These are phyloP conservation scores for Sphaerulina vaccinii DNA, from an alignment of 2,329 filamentous ascomycete species.

Conservation along the genomic window DNA sequence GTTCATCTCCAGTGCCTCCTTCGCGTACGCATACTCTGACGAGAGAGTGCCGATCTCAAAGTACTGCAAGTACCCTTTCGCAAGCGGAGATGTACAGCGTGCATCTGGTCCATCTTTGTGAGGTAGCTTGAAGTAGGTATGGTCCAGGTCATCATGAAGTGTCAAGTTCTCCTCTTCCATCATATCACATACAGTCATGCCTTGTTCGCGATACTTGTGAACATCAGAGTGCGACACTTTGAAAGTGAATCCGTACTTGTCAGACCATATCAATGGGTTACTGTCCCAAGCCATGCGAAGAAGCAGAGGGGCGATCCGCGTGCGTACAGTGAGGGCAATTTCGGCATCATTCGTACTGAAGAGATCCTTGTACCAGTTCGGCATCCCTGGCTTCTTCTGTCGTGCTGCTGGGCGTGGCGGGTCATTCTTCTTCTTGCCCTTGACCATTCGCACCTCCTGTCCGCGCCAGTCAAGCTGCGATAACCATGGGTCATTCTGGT, in stretches of 20 bases:
- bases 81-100: constrained; percentile 81
- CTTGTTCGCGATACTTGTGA: constrained; percentile 65
- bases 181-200: constrained; percentile 74
- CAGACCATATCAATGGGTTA: constrained; percentile 87
- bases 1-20: constrained; percentile 96
- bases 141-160: constrained; percentile 64
- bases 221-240: constrained; percentile 65
- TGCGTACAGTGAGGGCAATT: constrained; percentile 80
- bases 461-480: constrained; percentile 93
- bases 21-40: constrained; percentile 85
- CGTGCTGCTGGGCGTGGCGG: constrained; percentile 72
- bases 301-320: constrained; percentile 80
- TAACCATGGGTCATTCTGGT: constrained; percentile 83
- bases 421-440: constrained; percentile 83
- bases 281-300: constrained; percentile 86
- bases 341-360: constrained; percentile 66
- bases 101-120: constrained; percentile 91
- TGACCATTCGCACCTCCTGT: constrained; percentile 86
- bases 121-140: constrained; percentile 86
- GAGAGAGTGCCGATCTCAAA: constrained; percentile 87
- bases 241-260: constrained; percentile 91
- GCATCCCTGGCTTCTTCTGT: constrained; percentile 94
- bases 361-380: constrained; percentile 92
- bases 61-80: constrained; percentile 85
- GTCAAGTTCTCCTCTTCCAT: constrained; percentile 66